Base-by-base conservation (phyloP, 1,284 basidiomycete genomes). In the Papiliotrema flavescens region DNA sequence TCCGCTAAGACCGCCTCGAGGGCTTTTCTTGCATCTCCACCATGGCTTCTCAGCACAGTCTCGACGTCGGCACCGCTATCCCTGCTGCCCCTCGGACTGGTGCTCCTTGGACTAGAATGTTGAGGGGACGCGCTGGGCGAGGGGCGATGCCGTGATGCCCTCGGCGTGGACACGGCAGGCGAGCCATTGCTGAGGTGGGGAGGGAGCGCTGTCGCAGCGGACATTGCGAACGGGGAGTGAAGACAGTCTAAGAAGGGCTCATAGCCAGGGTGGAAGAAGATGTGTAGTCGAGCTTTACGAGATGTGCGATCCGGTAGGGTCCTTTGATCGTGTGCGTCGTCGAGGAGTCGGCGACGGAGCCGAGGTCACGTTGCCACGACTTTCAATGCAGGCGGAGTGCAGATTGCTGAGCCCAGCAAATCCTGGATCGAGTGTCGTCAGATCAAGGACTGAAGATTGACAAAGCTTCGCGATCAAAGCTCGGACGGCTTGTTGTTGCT, bases 1-100 rank as follows among this genome's bases (percentile, higher is more conserved):
- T 93, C 90, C 17, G 80, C 79, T 24, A 92, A 78, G 2, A 85
- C 82, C 55, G 84, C 80, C 28, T 89, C 86, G 32, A 93, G 80
- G 4, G 90, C 88, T 42, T 84, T 83, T 7, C 81, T 73, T 54
- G 79, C 35, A 56, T 77, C 73, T 24, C 74, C 73, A 24, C 67
- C 67, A 28, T 63, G 57, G 8, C 43, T 46, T 28, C 66, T 62
- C 14, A 71, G 26, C n/a, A 67, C 36, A 1, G 60, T 43, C 15
- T 74, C 70, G 26, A 68, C 49, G 35, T 70, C 70, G 8, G 69
- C 34, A 2, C 46, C 51, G 7, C 60, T 61, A 0, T 60, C 54
- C 28, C 60, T 54, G 28, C 55, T 54, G 13, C 57, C 52, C 34
- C 61, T 55, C 11, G 66, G 65, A 32, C 53, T 32, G 47, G 15